Evolutionary conservation across 1,139 yeast genomes (phyloP).

Genomic region (Chernovozyma sophiae-reginae): DNA sequence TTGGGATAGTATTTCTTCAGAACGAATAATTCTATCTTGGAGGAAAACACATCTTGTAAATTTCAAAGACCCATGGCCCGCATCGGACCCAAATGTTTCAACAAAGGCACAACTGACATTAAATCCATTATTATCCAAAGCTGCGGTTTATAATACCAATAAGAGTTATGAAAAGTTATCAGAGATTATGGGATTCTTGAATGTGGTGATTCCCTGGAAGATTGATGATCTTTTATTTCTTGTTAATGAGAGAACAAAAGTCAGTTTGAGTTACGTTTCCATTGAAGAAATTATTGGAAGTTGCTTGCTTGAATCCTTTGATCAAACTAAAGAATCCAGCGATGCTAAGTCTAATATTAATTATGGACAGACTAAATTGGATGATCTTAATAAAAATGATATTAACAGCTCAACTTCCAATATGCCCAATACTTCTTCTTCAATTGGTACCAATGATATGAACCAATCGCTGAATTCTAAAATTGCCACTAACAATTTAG

Average conservation of each 20-base stretch:
- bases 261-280: slow-evolving; percentile 53
- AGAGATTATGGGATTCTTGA: slow-evolving; percentile 39
- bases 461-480: background rate
- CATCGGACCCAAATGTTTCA: slow-evolving; percentile 10
- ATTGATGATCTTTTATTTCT: slow-evolving; percentile 52
- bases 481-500: background rate
- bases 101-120: slow-evolving; percentile 10
- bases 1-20: slow-evolving; percentile 49
- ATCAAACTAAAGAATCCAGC: slow-evolving; percentile 9
- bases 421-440: background rate
- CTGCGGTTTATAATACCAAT: slow-evolving; percentile 15
- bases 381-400: background rate
- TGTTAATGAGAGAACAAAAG: slow-evolving; percentile 54
- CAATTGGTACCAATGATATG: background rate
- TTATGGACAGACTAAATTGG: slow-evolving; percentile 1
- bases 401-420: slow-evolving; percentile 1
- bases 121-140: slow-evolving; percentile 8
- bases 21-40: slow-evolving; percentile 52
- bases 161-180: slow-evolving; percentile 34
- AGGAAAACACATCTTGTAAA: slow-evolving; percentile 31
- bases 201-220: slow-evolving; percentile 57
- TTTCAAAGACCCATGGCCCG: slow-evolving; percentile 21
- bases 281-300: slow-evolving; percentile 62
- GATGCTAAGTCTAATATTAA: background rate
- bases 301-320: slow-evolving; percentile 45